Percentiles rank a stretch among this genome's conserved stretches.
These are phyloP conservation scores for Daldinia bambusicola DNA, from an alignment of 495 filamentous ascomycete species.

Conservation along the genomic window DNA sequence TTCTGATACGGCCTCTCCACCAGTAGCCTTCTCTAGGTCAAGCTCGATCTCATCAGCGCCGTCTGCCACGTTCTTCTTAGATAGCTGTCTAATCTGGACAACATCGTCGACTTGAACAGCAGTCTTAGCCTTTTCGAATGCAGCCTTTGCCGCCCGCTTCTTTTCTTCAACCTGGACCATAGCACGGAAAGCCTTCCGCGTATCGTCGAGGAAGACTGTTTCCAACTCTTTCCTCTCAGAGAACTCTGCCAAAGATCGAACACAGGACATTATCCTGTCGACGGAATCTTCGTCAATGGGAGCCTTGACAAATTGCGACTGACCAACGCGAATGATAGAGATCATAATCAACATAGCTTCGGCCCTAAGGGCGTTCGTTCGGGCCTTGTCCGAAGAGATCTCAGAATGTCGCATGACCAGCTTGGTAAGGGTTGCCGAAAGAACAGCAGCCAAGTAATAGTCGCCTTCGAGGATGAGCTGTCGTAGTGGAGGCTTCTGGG, in stretches of 20 bases:
- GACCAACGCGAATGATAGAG: conserved; percentile 95
- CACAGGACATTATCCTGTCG: conserved; percentile 96
- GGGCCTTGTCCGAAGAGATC: conserved; percentile 84
- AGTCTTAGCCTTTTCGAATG: conserved; percentile 89
- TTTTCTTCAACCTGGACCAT: conserved; percentile 99
- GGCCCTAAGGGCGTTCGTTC: conserved; percentile 92
- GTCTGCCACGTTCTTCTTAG: conserved; percentile 89
- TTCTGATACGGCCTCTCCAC: conserved; percentile 82
- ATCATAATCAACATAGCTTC: conserved; percentile 99
- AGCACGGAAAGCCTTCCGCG: conserved; percentile 93
- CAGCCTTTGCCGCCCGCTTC: conserved; percentile 92
- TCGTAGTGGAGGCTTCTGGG: conserved; percentile 93
- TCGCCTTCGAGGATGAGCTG: conserved; percentile 97
- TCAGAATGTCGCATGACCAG: conserved; percentile 98
- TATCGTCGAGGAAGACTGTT: conserved; percentile 93
- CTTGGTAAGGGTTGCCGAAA: conserved; percentile 95
- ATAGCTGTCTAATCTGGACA: conserved; percentile 88
- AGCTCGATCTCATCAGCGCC: conserved; percentile 85
- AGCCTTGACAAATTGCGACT: conserved; percentile 96
- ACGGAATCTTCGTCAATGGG: conserved; percentile 98
- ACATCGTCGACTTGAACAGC: conserved; percentile 97
- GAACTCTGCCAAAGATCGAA: conserved; percentile 93
- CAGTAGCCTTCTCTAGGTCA: conserved; percentile 93
- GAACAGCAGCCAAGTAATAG: conserved; percentile 94
- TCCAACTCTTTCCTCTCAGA: conserved; percentile 88